These are phyloP conservation scores for Panus rudis DNA, from an alignment of 768 basidiomycete genomes.

Conservation along the genomic window DNA sequence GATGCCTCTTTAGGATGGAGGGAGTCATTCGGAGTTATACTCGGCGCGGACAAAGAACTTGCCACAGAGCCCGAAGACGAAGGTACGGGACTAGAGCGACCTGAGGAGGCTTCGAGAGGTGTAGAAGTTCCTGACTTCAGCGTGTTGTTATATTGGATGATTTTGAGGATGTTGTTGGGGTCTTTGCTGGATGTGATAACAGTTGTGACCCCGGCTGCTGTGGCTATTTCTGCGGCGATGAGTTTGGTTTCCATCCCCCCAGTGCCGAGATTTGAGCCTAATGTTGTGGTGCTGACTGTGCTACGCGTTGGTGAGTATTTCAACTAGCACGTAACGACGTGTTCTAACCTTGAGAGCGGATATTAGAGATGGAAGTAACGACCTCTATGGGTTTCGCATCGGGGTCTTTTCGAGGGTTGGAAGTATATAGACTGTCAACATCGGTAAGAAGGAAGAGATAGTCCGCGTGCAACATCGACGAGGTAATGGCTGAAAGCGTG, in stretches of 20 bases:
- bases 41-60: conserved; percentile 11
- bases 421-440: conserved; percentile 91
- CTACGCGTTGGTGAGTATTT: background rate
- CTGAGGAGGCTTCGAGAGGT: conserved; percentile 26
- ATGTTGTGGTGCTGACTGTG: conserved; percentile 83
- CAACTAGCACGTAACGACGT: conserved; percentile 8
- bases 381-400: conserved; percentile 71
- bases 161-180: conserved; percentile 66
- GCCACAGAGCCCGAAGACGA: background rate
- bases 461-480: conserved; percentile 96
- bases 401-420: conserved; percentile 91
- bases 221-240: conserved; percentile 96
- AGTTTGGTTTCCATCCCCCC: conserved; percentile 99
- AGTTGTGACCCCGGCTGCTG: conserved; percentile 89
- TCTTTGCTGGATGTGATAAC: conserved; percentile 81
- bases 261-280: conserved; percentile 90
- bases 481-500: conserved; percentile 93
- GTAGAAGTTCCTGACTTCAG: conserved; percentile 32
- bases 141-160: conserved; percentile 70
- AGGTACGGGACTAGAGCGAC: conserved; percentile 12
- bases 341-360: conserved; percentile 84
- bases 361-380: conserved; percentile 76
- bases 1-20: background rate
- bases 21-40: conserved; percentile 1
- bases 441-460: conserved; percentile 96